Base-by-base conservation (phyloP, 805 yeast genomes). In the Saccharomycopsis sp. region DNA sequence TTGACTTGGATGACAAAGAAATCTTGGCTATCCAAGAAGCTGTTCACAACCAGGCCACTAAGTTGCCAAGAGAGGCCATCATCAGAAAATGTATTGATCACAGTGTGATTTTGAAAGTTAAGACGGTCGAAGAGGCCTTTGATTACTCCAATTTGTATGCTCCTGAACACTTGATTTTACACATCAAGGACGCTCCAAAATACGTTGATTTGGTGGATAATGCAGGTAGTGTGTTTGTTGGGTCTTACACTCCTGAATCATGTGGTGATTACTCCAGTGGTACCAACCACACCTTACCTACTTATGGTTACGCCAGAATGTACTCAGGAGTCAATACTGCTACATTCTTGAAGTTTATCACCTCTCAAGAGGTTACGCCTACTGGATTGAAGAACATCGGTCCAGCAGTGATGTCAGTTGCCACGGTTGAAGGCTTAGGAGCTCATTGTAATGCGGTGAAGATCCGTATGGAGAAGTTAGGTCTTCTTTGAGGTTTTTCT, bases 201-300 rank as follows among this genome's bases (percentile, higher is more conserved):
- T 88, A 80, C 68, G 93, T 94, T 49, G 78, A 81, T 34, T 74
- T 79, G 64, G 92, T 94, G 41, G 86, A 88, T 63, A 86, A 94
- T 70, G 99, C 99, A 3, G 99, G 99, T 47, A 87, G 96, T 35
- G 94, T 94, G 23, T 94, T 94, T 68, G 97, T 94, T 58, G 99
- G 99, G 52, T 87, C 93, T 2, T 88, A 87, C 72, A 88, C 97
- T 1, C 99, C 99, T 55, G 99, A 94, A 72, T 87, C 96, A 2
- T 92, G 97, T 72, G 99, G 99, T 69, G 99, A 94, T 75, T 94
- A 94, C 75, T 92, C 97, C 0, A 83, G 92, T 61, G 99, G 99
- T 71, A 94, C 99, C 3, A 94, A 94, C 79, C 99, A 94, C 75
- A 94, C 99, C 0, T 80, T 94, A 67, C 99, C 99, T 60, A 94